Percentiles rank a stretch among this genome's conserved stretches.
Evolutionary conservation across 2,329 filamentous ascomycete genomes (phyloP).

Genomic region (Trichophaea hybrida): DNA sequence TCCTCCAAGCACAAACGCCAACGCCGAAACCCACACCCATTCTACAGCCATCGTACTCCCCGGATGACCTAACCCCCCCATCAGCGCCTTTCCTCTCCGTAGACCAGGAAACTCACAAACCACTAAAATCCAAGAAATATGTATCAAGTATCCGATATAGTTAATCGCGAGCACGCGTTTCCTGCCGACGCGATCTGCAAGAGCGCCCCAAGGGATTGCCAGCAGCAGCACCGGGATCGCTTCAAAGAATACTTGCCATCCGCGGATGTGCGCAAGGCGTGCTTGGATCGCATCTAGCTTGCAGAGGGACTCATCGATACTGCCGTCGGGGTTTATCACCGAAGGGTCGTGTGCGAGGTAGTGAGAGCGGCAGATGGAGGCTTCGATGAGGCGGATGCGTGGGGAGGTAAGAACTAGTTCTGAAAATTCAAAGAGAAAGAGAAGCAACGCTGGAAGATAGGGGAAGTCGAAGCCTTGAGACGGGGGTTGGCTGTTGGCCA

Average conservation of each 20-base stretch:
- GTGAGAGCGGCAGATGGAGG: conserved; percentile 36
- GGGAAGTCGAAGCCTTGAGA: neutral
- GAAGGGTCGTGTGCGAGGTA: conserved; percentile 35
- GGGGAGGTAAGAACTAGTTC: conserved; percentile 5
- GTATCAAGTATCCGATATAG: conserved; percentile 1
- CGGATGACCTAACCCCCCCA: neutral
- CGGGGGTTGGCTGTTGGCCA: neutral
- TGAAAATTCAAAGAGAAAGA: conserved; percentile 2
- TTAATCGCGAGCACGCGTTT: conserved; percentile 3
- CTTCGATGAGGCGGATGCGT: conserved; percentile 7
- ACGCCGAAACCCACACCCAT: conserved; percentile 2
- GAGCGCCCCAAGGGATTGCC: conserved; percentile 4
- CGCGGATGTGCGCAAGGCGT: conserved; percentile 40
- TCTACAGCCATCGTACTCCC: neutral
- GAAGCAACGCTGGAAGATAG: conserved; percentile 3
- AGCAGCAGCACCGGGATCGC: conserved; percentile 4
- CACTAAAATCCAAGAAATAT: conserved; percentile 1
- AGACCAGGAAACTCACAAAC: neutral
- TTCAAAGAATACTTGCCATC: conserved; percentile 26
- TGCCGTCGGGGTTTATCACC: conserved; percentile 30
- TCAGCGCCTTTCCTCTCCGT: neutral
- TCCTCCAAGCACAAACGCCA: conserved; percentile 3
- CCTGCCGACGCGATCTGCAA: conserved; percentile 4
- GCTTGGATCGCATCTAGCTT: conserved; percentile 41
- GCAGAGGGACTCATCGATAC: conserved; percentile 40